phyloP scores from a whole-genome alignment of 148 eudicot species.

The Arctostaphylos glauca region DNA sequence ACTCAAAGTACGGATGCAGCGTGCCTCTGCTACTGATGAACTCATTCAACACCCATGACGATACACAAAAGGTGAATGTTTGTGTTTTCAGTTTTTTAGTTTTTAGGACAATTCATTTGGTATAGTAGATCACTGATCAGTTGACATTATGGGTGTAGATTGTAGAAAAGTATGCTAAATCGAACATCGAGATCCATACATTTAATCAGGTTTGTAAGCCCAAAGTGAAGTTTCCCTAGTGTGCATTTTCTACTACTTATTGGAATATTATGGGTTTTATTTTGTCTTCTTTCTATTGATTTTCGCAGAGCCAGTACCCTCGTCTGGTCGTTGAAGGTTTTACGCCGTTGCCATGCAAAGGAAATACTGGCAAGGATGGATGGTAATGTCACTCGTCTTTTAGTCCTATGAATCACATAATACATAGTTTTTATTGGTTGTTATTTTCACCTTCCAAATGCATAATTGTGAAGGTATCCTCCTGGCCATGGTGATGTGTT shows the following conservation, averaged over 20 bases:
- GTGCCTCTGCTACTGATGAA: slow-evolving; percentile 95
- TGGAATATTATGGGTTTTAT: not conserved
- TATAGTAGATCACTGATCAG: not conserved
- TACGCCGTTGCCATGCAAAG: slow-evolving; percentile 74
- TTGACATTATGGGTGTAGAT: slow-evolving; percentile 45
- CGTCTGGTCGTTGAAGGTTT: slow-evolving; percentile 87
- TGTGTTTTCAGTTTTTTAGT: not conserved
- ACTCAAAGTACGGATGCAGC: slow-evolving; percentile 80
- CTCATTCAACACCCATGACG: slow-evolving; percentile 98
- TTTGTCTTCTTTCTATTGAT: slow-evolving; percentile 15
- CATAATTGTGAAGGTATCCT: slow-evolving; percentile 68
- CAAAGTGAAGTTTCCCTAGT: not conserved
- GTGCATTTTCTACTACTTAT: not conserved
- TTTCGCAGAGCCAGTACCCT: slow-evolving; percentile 80
- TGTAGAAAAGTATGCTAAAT: slow-evolving; percentile 71
- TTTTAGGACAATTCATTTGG: not conserved
- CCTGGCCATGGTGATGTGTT: slow-evolving; percentile 99
- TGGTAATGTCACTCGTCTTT: slow-evolving; percentile 46
- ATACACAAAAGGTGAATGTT: slow-evolving; percentile 66
- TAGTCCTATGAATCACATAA: not conserved
- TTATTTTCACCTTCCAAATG: slow-evolving; percentile 18
- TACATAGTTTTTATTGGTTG: not conserved
- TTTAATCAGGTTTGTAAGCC: slow-evolving; percentile 76
- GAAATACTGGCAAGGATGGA: slow-evolving; percentile 77
- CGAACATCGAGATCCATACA: slow-evolving; percentile 85